These are phyloP conservation scores for Xylaria palmicola DNA, from an alignment of 495 filamentous ascomycete genomes.

Conservation along the genomic window DNA sequence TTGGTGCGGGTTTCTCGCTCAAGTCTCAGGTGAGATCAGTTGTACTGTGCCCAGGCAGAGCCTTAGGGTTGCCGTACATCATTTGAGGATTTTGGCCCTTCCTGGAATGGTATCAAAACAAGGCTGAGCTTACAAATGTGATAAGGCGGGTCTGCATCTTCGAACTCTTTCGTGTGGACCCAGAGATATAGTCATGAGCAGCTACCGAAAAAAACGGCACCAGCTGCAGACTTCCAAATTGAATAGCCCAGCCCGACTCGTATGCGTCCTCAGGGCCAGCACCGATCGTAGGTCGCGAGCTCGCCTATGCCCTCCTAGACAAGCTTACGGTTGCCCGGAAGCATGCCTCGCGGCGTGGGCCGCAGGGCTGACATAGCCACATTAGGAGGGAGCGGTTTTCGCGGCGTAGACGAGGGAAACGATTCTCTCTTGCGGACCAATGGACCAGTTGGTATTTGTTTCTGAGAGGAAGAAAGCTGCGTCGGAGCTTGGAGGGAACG, in stretches of 20 bases:
- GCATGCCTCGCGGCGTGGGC: neutral
- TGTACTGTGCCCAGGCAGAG: neutral
- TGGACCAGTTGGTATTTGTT: neutral
- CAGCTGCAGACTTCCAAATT: neutral
- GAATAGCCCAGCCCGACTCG: neutral
- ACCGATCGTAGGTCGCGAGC: neutral
- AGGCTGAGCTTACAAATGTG: neutral
- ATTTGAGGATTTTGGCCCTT: neutral
- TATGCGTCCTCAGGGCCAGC: neutral
- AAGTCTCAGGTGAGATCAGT: neutral
- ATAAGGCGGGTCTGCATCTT: neutral
- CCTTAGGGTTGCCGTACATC: neutral
- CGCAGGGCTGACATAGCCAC: neutral
- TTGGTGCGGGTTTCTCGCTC: neutral
- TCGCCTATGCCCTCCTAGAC: neutral
- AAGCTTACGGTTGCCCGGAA: slow-evolving; percentile 3
- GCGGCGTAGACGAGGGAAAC: neutral
- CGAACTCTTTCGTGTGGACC: neutral
- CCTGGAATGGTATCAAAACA: neutral
- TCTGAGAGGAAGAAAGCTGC: neutral
- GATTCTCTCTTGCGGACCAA: neutral
- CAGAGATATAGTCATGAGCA: too few species aligned
- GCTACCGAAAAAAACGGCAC: neutral
- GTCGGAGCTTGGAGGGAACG: neutral
- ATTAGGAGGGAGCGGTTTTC: neutral